Percentiles rank a stretch among this genome's conserved stretches.
phyloP scores from a whole-genome alignment of 495 filamentous ascomycete genomes.

The Podospora sp. region DNA sequence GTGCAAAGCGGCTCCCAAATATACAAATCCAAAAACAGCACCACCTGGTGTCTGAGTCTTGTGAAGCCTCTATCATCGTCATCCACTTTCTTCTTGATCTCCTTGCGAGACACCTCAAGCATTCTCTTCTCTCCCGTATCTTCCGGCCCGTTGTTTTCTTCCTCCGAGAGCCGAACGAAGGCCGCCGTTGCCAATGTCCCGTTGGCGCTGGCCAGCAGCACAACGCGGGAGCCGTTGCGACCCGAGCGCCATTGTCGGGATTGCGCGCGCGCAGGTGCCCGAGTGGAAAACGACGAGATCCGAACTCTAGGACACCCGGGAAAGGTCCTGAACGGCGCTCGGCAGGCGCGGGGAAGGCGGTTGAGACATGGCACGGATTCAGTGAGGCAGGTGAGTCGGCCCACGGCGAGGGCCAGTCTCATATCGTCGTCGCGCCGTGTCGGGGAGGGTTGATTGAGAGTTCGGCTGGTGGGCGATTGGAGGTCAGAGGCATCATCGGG shows the following conservation, averaged over 20 bases:
- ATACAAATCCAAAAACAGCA: slow-evolving; percentile 68
- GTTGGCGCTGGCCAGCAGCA: slow-evolving; percentile 46
- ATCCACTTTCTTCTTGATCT: slow-evolving; percentile 67
- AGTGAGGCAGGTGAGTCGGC: slow-evolving; percentile 32
- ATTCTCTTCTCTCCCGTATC: slow-evolving; percentile 81
- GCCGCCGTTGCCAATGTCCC: slow-evolving; percentile 53
- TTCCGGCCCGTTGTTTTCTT: slow-evolving; percentile 59
- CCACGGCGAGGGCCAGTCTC: slow-evolving; percentile 32
- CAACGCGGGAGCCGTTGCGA: slow-evolving; percentile 8
- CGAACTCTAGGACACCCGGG: background rate
- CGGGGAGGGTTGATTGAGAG: slow-evolving; percentile 1
- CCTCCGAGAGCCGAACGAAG: slow-evolving; percentile 73
- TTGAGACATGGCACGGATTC: slow-evolving; percentile 19
- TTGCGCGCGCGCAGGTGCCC: slow-evolving; percentile 1
- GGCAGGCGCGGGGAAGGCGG: background rate
- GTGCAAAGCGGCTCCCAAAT: slow-evolving; percentile 88
- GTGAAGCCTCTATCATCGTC: slow-evolving; percentile 60
- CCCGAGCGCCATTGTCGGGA: slow-evolving; percentile 25
- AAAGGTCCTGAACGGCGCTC: background rate
- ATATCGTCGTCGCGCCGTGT: slow-evolving; percentile 33
- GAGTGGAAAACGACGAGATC: slow-evolving; percentile 9
- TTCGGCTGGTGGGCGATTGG: slow-evolving; percentile 1
- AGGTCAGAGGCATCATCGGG: slow-evolving; percentile 24
- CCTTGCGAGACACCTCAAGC: slow-evolving; percentile 76
- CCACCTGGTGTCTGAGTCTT: slow-evolving; percentile 55